These are phyloP conservation scores for Podospora conica DNA, from an alignment of 495 filamentous ascomycete species.

Conservation along the genomic window DNA sequence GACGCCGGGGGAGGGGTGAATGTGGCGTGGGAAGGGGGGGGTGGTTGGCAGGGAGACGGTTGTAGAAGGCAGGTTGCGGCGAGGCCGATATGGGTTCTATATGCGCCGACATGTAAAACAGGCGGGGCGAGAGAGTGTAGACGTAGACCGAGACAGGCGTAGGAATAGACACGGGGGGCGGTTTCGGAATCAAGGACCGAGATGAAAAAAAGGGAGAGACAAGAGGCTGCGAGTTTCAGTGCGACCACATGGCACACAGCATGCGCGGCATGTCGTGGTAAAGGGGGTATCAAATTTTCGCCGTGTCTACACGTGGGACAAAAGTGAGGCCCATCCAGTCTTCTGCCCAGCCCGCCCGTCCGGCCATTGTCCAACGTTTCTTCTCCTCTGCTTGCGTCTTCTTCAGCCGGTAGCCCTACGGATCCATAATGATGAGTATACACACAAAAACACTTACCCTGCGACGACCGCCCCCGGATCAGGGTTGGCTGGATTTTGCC, in stretches of 20 bases:
- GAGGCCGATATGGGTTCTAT: background rate
- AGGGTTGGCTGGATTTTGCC: slow-evolving; percentile 23
- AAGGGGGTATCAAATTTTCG: background rate
- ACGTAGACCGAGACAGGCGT: background rate
- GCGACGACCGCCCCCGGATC: slow-evolving; percentile 9
- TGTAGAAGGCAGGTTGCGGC: background rate
- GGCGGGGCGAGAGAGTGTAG: background rate
- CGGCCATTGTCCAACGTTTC: background rate
- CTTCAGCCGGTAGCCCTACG: background rate
- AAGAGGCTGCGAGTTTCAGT: background rate
- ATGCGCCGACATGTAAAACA: background rate
- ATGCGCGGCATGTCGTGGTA: background rate
- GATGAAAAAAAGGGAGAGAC: background rate
- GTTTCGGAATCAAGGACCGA: background rate
- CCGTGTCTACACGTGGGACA: background rate
- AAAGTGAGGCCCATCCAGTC: background rate
- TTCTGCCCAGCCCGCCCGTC: background rate
- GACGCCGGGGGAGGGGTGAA: background rate
- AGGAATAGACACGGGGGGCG: background rate
- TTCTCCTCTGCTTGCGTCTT: background rate
- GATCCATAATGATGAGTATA: background rate
- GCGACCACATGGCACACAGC: background rate
- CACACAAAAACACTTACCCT: background rate
- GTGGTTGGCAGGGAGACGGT: background rate
- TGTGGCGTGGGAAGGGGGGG: background rate